Percentiles rank a stretch among this genome's conserved stretches.
phyloP scores from a whole-genome alignment of 176 grass and related monocot genomes.

The sorghum (Sorghum bicolor) region Sorghum_bicolor_NCBIv3 NC_012879.2:52125001-52125500 shows the following conservation, averaged over 20 bases:
- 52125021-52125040: not conserved
- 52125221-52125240: constrained; percentile 89
- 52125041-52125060: not conserved
- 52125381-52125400: constrained; percentile 80
- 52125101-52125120: constrained; percentile 71
- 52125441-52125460: constrained; percentile 91
- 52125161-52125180: constrained; percentile 66
- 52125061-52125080: constrained; percentile 80
- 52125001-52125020: not conserved
- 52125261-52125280: constrained; percentile 94
- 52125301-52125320: constrained; percentile 97
- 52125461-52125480: constrained; percentile 90
- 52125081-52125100: constrained; percentile 78
- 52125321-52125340: constrained; percentile 88
- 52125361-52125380: constrained; percentile 90
- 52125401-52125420: constrained; percentile 83
- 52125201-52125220: constrained; percentile 89
- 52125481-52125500: constrained; percentile 95
- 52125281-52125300: constrained; percentile 78
- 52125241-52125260: constrained; percentile 81
- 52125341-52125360: constrained; percentile 80
- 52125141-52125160: constrained; percentile 97
- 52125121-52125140: constrained; percentile 83
- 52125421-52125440: constrained; percentile 88
- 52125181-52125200: constrained; percentile 79